Evolutionary conservation across 2,329 filamentous ascomycete genomes (phyloP), one percentile per base, ranked within the genome.

Genomic region (Xylariaceae sp.): DNA sequence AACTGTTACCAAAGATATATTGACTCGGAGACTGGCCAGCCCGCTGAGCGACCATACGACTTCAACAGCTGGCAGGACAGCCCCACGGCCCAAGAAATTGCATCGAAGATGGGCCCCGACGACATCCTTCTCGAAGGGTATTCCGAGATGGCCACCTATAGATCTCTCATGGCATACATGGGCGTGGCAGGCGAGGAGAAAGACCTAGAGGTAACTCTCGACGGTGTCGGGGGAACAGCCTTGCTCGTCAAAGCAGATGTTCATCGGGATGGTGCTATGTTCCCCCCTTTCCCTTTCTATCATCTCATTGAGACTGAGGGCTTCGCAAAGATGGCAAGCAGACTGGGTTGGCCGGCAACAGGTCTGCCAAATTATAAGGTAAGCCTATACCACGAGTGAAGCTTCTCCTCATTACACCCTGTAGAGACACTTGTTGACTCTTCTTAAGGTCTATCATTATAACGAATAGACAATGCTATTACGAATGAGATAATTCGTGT

Each of bases 301-400:
- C 86, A 98, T 67, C 75, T 98, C 49, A 94, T 98, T 50, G 93
- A 98, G 74, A 97, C 93, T 0, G 93, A 98, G 63, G 93, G 93
- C 0, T 98, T 98, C 62, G 91, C 93, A 16, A 95, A 92, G 71
- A 98, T 98, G 93, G 91, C 91, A 11, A 85, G 81, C 65, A 76
- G 93, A 54, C 67, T 98, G 61, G 90, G 90, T 39, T 96, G 90
- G 83, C 77, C 85, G 50, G 80, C 87, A 47, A 89, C 78, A 56
- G 93, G 93, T n/a, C 71, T 97, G 61, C 93, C 93, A 34, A 95
- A 97, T 71, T 98, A 98, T 71, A 91, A 92, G 76, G 93, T 96
- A 70, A 64, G 80, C n/a, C 10, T 34, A 17, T 10, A 36, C 12
- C 20, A 34, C 21, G 22, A 10, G 6, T 29, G 17, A 10, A 7